These are phyloP conservation scores for Puccinia polysora DNA, from an alignment of 1,284 basidiomycete species.

Conservation along the genomic window DNA sequence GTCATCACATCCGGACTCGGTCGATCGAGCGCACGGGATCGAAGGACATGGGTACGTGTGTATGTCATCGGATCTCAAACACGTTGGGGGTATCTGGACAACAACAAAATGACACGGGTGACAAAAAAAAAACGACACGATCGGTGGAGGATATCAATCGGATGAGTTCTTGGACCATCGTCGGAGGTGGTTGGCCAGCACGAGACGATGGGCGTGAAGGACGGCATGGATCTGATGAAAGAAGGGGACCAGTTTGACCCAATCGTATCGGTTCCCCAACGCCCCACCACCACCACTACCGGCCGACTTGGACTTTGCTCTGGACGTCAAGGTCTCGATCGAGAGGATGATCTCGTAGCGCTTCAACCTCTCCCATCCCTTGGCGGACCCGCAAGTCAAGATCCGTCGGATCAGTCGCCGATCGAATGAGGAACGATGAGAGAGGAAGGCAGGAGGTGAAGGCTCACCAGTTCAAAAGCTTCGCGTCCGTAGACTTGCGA, in stretches of 20 bases:
- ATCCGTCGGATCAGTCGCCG: neutral
- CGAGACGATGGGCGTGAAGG: neutral
- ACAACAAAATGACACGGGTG: too few species aligned
- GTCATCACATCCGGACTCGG: too few species aligned
- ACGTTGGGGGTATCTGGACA: too few species aligned
- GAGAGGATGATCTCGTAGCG: constrained; percentile 22
- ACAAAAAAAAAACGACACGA: neutral
- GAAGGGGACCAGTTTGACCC: constrained; percentile 12
- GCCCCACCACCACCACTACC: neutral
- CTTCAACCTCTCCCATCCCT: constrained; percentile 42
- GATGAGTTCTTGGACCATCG: constrained; percentile 38
- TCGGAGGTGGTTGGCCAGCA: constrained; percentile 18
- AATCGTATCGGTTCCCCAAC: constrained; percentile 16
- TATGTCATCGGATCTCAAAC: too few species aligned
- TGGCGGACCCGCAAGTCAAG: neutral
- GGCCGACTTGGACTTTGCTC: neutral
- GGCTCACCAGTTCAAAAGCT: constrained; percentile 32
- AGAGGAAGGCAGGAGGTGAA: neutral
- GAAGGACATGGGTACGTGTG: too few species aligned
- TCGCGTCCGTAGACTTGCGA: constrained; percentile 36
- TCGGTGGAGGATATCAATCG: neutral
- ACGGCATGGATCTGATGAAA: constrained; percentile 15
- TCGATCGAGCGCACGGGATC: too few species aligned
- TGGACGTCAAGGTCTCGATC: neutral
- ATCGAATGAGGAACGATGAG: neutral